These are phyloP conservation scores for Ilyonectria robusta DNA, from an alignment of 2,329 filamentous ascomycete genomes.

Conservation along the genomic window DNA sequence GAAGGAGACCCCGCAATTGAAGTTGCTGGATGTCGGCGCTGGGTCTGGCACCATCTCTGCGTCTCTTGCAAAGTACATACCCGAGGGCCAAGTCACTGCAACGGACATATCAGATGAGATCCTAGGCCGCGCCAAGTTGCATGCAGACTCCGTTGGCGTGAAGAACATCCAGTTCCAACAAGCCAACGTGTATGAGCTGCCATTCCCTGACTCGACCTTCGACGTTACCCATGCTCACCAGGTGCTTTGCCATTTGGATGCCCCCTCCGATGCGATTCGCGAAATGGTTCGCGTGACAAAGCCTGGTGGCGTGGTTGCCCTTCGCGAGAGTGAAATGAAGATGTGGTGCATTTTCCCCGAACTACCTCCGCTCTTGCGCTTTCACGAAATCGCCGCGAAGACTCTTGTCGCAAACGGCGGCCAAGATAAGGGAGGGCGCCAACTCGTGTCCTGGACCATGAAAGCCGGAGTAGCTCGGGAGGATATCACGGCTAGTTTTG, in stretches of 20 bases:
- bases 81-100: conserved; percentile 54
- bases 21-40: conserved; percentile 64
- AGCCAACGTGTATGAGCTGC: conserved; percentile 51
- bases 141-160: conserved; percentile 41
- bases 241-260: conserved; percentile 58
- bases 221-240: conserved; percentile 61
- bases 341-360: conserved; percentile 51
- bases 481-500: conserved; percentile 44
- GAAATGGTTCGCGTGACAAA: conserved; percentile 61
- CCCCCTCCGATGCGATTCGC: conserved; percentile 51
- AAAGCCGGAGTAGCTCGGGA: conserved; percentile 42
- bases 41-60: conserved; percentile 65
- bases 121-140: conserved; percentile 45
- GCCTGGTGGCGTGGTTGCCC: conserved; percentile 59
- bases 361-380: conserved; percentile 41
- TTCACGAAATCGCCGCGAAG: conserved; percentile 41
- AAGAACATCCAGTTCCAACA: conserved; percentile 47
- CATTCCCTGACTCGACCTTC: conserved; percentile 57
- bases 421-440: conserved; percentile 45
- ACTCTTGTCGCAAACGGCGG: conserved; percentile 45
- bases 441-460: conserved; percentile 48
- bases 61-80: conserved; percentile 57
- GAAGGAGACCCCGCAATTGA: conserved; percentile 49
- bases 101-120: conserved; percentile 52
- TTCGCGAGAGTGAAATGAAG: conserved; percentile 49